Percentiles rank a stretch among this genome's conserved stretches.
phyloP scores from a whole-genome alignment of 805 yeast genomes.

The Yamadazyma sp. region DNA sequence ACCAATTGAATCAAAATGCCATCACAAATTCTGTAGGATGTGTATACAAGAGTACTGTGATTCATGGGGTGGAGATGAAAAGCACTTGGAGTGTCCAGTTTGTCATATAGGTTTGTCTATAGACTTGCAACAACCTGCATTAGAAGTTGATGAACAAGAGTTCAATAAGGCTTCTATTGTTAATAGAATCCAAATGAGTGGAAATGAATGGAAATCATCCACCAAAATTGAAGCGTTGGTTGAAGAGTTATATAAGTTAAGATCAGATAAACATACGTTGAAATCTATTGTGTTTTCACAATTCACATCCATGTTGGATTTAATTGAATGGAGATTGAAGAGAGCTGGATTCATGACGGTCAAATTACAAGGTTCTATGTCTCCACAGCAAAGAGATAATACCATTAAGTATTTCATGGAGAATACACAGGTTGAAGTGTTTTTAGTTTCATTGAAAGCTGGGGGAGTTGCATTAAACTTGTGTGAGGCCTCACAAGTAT shows the following conservation, averaged over 20 bases:
- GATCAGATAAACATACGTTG: conserved; percentile 85
- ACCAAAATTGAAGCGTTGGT: conserved; percentile 96
- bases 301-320: conserved; percentile 93
- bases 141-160: conserved; percentile 62
- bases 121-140: conserved; percentile 81
- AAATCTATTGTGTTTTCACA: conserved; percentile 97
- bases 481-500: conserved; percentile 96
- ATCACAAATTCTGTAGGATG: conserved; percentile 88
- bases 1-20: conserved; percentile 92
- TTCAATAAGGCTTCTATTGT: conserved; percentile 71
- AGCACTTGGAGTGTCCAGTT: conserved; percentile 82
- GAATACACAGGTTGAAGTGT: conserved; percentile 87
- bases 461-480: conserved; percentile 98
- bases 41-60: conserved; percentile 90
- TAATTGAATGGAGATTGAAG: conserved; percentile 92
- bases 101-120: conserved; percentile 93
- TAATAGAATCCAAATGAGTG: conserved; percentile 79
- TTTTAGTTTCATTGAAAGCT: conserved; percentile 91
- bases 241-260: conserved; percentile 82
- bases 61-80: conserved; percentile 61
- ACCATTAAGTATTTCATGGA: conserved; percentile 91
- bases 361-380: conserved; percentile 94
- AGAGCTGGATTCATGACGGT: conserved; percentile 95
- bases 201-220: conserved; percentile 86
- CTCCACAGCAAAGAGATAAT: conserved; percentile 91